Percentiles rank a stretch among this genome's conserved stretches.
Conservation (phyloP, 306 rosid genomes). For the Abrus pulchellus region DNA sequence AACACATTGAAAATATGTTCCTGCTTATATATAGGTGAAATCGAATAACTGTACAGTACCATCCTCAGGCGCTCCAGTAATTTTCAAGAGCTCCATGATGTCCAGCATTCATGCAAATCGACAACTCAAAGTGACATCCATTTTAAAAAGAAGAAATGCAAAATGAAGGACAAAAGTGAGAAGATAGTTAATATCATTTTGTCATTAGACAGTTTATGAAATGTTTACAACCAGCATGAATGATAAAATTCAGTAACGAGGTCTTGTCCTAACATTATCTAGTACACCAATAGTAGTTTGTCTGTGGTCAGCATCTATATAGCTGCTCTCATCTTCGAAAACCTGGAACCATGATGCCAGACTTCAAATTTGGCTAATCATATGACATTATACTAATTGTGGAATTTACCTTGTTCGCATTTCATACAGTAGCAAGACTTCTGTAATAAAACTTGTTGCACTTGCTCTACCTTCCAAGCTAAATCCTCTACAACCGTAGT, state of each 20-base stretch:
- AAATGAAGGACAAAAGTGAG: not conserved
- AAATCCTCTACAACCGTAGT: constrained; percentile 46
- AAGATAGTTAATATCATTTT: constrained; percentile 32
- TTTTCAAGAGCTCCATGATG: not conserved
- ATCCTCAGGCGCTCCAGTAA: constrained; percentile 18
- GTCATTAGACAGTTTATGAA: constrained; percentile 38
- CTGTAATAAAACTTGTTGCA: constrained; percentile 37
- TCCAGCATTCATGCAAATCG: constrained; percentile 3
- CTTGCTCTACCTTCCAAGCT: constrained; percentile 46
- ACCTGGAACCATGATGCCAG: constrained; percentile 49
- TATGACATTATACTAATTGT: constrained; percentile 33
- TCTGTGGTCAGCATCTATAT: constrained; percentile 49
- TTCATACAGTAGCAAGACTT: constrained; percentile 49
- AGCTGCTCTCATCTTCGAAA: constrained; percentile 24
- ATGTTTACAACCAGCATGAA: constrained; percentile 54
- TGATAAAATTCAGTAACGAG: constrained; percentile 37
- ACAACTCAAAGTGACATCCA: not conserved
- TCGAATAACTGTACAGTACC: not conserved
- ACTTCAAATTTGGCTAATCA: constrained; percentile 46
- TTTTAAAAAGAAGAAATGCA: not conserved
- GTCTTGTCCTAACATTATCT: constrained; percentile 30
- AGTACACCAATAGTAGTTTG: constrained; percentile 39
- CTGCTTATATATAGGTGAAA: constrained; percentile 5
- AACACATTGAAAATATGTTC: not conserved
- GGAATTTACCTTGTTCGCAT: constrained; percentile 47